Base-by-base conservation (phyloP, 2,329 filamentous ascomycete species). In the Paraphoma sp. region DNA sequence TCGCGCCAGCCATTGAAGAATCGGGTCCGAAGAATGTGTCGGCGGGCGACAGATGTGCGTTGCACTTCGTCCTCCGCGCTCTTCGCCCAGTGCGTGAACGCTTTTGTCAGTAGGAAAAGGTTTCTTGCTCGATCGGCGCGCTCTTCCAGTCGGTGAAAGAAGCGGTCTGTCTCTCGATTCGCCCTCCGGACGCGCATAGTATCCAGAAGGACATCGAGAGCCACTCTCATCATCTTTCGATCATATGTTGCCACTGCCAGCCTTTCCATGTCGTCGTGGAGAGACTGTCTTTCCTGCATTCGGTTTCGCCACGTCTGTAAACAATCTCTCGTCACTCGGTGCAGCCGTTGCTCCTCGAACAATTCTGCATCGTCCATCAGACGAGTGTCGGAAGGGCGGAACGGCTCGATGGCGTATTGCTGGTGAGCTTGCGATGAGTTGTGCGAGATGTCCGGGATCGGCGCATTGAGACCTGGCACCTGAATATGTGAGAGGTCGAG, bases 1-100 rank as follows among this genome's bases (percentile, higher is more conserved):
- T 86, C 82, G 28, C 84, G 82, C 89, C 89, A 92, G 7, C 86
- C 86, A 55, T 85, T 85, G 73, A 91, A 92, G 58, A 87, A 88
- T 53, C 86, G 85, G 11, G 85, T 86, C 53, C 88, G 83, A 51
- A 95, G 78, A 57, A 93, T 86, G 70, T 92, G 89, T 59, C 86
- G 82, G 59, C 89, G 84, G 17, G 90, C 91, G 42, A 87, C 82
- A 4, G 84, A 86, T 4, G 90, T 91, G 41, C 86, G 84, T 59
- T 87, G 83, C 14, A 87, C 80, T 67, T 91, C 86, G 12, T 90
- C 86, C 6, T 82, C 83, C 10, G 90, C 84, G 48, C 84, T 81
- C 52, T 84, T 83, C 10, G 85, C 84, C 92, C 92, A 96, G 61
- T 89, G 86, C 1, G 82, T 84, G 54, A 91, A 87, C 2, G 85